Percentiles rank a stretch among this genome's conserved stretches.
Conservation (phyloP, 345 rosid species). For the Chamaenerion angustifolium region DNA sequence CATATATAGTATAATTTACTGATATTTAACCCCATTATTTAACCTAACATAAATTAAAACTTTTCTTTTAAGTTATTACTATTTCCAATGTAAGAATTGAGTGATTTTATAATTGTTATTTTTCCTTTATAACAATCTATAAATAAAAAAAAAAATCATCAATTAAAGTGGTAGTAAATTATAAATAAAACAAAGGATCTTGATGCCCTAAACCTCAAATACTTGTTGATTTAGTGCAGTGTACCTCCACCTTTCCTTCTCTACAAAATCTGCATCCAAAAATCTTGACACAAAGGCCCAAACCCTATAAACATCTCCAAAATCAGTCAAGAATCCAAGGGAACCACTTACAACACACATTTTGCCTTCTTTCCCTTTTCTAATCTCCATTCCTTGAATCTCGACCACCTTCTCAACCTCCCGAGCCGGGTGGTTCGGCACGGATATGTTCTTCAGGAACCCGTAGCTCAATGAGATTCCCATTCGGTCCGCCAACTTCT, state of each 20-base stretch:
- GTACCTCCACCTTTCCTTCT: conserved; percentile 87
- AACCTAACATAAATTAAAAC: no score
- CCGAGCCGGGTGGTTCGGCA: conserved; percentile 14
- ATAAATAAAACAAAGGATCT: no score
- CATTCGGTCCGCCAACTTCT: conserved; percentile 61
- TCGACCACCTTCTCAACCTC: conserved; percentile 10
- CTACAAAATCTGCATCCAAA: conserved; percentile 84
- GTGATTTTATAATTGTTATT: no score
- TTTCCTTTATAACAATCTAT: no score
- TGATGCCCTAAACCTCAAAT: conserved; percentile 21
- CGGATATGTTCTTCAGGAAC: conserved; percentile 25
- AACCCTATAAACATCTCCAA: conserved; percentile 57
- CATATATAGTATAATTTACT: no score
- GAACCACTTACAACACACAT: conserved; percentile 44
- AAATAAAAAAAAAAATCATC: no score
- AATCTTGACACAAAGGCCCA: conserved; percentile 75
- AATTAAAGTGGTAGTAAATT: no score
- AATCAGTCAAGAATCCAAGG: conserved; percentile 58
- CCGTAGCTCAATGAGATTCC: conserved; percentile 44
- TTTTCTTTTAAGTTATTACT: no score
- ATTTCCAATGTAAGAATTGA: no score
- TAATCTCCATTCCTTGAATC: not conserved
- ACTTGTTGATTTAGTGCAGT: conserved; percentile 52
- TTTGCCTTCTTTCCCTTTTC: conserved; percentile 12
- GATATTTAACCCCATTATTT: no score